Evolutionary conservation across 1,284 basidiomycete species (phyloP), one percentile per base, ranked within the genome.

Genomic region (Ustilago shanxiensis): DNA sequence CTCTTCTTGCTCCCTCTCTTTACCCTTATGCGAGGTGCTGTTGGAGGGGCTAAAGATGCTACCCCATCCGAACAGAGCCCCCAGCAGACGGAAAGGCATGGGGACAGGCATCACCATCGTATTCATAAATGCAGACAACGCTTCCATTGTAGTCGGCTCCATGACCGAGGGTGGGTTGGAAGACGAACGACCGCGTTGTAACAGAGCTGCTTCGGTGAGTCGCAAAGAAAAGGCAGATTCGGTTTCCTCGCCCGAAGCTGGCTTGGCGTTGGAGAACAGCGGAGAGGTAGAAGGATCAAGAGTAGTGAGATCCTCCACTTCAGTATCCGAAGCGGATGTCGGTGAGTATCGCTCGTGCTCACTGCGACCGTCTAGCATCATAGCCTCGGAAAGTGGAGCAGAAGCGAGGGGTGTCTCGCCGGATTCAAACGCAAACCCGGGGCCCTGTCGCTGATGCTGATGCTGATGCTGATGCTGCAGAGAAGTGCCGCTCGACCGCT

Each of bases 101-200:
- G 74, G 74, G 6, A 77, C 74, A 9, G 74, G 74, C 69, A 77
- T 77, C n/a, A 72, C 69, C 59, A 75, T 66, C n/a, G 66, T 77
- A 33, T 77, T 77, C 54, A 77, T 64, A 6, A 77, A 72, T n/a
- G 74, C 69, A 3, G 66, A 69, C 0, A 77, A 45, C 29, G 74
- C 74, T 44, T 77, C 74, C 59, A 69, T 77, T 20, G 74, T 77
- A 4, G 74, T 77, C 1, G 74, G 74, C 37, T 77, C 74, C 66
- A 72, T 63, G 9, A 69, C 47, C 29, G 64, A 64, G 3, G 31
- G 52, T 20, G 55, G 64, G 13, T 39, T 53, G n/a, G 74, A 62
- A 1, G 47, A 47, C 0, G 65, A 63, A 11, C 65, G 62, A 13
- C 61, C 55, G 20, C 74, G 69, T 26, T 69, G 66, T 7, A 72